A percentile compares a stretch with the other conserved stretches of the same genome.
phyloP scores from a whole-genome alignment of 306 rosid species.

The Dryas drummondii region DNA sequence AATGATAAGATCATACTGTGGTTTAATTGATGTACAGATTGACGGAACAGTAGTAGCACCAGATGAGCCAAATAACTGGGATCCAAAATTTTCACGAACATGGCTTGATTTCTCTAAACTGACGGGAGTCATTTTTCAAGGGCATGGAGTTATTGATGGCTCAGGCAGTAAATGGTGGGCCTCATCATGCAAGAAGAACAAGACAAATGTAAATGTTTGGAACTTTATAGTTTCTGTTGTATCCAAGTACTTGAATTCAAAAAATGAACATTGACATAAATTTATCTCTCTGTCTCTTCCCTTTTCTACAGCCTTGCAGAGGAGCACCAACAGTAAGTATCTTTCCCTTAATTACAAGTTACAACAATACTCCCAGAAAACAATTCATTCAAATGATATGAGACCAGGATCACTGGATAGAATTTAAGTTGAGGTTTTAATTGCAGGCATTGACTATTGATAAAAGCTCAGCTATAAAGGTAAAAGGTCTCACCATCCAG shows the following conservation, averaged over 20 bases:
- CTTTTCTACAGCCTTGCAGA: conserved; percentile 73
- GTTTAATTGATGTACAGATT: conserved; percentile 43
- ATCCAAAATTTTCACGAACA: conserved; percentile 52
- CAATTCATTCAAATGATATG: conserved; percentile 19
- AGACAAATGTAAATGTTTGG: conserved; percentile 57
- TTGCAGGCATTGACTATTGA: conserved; percentile 93
- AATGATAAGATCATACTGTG: neutral
- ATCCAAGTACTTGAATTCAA: conserved; percentile 11
- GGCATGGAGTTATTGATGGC: conserved; percentile 85
- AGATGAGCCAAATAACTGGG: conserved; percentile 80
- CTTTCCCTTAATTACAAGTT: conserved; percentile 20
- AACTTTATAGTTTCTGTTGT: conserved; percentile 9
- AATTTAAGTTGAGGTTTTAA: conserved; percentile 25
- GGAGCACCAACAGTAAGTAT: conserved; percentile 90
- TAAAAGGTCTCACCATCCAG: conserved; percentile 76
- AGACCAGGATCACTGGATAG: conserved; percentile 12
- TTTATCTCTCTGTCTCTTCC: conserved; percentile 5
- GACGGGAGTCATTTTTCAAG: conserved; percentile 67
- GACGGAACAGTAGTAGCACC: conserved; percentile 94
- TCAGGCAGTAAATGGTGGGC: conserved; percentile 99
- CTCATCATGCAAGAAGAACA: conserved; percentile 93
- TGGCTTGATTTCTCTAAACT: conserved; percentile 83
- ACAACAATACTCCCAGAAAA: neutral
- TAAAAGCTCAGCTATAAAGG: conserved; percentile 61
- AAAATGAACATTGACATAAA: conserved; percentile 7